phyloP scores from a whole-genome alignment of 495 filamentous ascomycete genomes.

The Lepidopterella palustris region DNA sequence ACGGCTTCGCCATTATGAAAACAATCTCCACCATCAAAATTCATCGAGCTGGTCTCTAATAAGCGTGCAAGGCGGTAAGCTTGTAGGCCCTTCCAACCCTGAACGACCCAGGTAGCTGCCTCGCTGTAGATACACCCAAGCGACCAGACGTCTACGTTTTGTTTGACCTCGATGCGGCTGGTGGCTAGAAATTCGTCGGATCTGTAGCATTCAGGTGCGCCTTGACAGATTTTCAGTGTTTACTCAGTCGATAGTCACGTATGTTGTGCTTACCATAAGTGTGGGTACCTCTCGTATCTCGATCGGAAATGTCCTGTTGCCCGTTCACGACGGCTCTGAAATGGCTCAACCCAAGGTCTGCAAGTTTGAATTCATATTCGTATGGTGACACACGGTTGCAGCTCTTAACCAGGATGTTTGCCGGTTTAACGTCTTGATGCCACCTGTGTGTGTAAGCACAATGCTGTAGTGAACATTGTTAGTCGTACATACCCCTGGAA shows the following conservation, averaged over 20 bases:
- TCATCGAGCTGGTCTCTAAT: not conserved
- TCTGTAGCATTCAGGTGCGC: not conserved
- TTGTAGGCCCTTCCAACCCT: not conserved
- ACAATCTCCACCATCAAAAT: not conserved
- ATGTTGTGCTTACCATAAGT: slow-evolving; percentile 8
- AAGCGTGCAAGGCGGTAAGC: not conserved
- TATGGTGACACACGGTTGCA: not conserved
- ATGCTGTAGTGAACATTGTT: not conserved
- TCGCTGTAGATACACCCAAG: not conserved
- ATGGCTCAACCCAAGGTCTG: slow-evolving; percentile 17
- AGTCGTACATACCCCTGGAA: slow-evolving; percentile 5
- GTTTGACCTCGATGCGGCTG: not conserved
- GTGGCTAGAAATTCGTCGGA: not conserved
- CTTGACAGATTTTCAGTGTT: not conserved
- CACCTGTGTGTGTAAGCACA: slow-evolving; percentile 4
- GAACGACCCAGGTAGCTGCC: not conserved
- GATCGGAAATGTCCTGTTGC: not conserved
- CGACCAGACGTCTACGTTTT: not conserved
- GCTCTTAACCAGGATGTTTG: slow-evolving; percentile 17
- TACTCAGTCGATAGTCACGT: not conserved
- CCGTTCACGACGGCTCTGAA: not conserved
- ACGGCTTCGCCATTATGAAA: not conserved
- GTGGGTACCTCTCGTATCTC: slow-evolving; percentile 7
- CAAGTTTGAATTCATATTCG: slow-evolving; percentile 18
- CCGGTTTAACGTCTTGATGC: slow-evolving; percentile 23